Conservation (phyloP, 192 early-diverging fungal species). For the Linnemannia exigua region DNA sequence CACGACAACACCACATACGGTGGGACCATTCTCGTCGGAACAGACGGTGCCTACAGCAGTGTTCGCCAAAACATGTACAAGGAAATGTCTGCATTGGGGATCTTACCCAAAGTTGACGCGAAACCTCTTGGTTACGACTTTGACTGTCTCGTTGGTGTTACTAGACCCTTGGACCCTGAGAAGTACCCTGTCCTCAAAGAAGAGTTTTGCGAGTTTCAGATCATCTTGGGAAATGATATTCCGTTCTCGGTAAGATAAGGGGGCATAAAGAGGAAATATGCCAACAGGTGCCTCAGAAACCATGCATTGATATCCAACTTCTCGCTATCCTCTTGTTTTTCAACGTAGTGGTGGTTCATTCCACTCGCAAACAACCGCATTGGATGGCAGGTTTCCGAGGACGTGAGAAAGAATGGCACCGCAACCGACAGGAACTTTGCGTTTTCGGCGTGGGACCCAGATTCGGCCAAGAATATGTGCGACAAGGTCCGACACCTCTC, state of each 20-base stretch:
- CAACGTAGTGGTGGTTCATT: constrained; percentile 29
- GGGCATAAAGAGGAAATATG: not conserved
- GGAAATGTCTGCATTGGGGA: not conserved
- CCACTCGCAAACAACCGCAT: constrained; percentile 11
- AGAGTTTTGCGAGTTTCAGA: constrained; percentile 29
- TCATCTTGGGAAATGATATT: constrained; percentile 6
- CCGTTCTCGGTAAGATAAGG: constrained; percentile 23
- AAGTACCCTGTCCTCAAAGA: constrained; percentile 26
- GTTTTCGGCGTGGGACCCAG: constrained; percentile 34
- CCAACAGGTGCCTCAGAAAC: no score
- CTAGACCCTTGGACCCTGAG: constrained; percentile 12
- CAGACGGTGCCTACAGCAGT: constrained; percentile 39
- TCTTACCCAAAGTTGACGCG: constrained; percentile 14
- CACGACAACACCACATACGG: constrained; percentile 15
- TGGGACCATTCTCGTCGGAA: constrained; percentile 33
- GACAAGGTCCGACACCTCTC: constrained; percentile 20
- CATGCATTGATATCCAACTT: not conserved
- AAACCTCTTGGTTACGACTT: constrained; percentile 23
- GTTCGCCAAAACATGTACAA: constrained; percentile 31
- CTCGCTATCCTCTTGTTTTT: not conserved
- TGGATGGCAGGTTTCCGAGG: constrained; percentile 29
- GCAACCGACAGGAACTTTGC: constrained; percentile 7
- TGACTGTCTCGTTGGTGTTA: constrained; percentile 32
- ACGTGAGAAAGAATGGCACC: constrained; percentile 8
- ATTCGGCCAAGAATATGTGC: constrained; percentile 30